These are phyloP conservation scores for Glycine soja DNA, from an alignment of 306 rosid species.

Conservation along the genomic window DNA sequence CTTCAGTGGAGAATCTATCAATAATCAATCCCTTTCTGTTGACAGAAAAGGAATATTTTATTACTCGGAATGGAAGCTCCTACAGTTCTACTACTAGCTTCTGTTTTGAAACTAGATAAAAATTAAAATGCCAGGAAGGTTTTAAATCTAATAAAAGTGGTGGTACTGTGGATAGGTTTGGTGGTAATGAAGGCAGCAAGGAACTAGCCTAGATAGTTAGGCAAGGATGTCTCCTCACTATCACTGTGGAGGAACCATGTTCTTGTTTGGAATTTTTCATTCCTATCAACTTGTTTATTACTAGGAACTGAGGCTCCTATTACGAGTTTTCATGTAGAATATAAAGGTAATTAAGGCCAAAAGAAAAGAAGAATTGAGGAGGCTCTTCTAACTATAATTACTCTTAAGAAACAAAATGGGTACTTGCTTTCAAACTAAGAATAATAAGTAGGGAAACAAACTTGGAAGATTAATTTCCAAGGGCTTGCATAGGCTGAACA, in stretches of 20 bases:
- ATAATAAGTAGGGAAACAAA: background rate
- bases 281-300: background rate
- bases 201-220: no score
- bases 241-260: conserved; percentile 4
- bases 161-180: no score
- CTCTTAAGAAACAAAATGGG: background rate
- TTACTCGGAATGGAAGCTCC: no score
- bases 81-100: no score
- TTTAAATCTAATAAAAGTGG: no score
- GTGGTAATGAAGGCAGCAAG: no score
- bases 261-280: background rate
- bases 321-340: conserved; percentile 25
- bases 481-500: background rate
- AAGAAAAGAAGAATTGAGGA: background rate
- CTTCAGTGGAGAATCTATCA: conserved; percentile 10
- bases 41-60: no score
- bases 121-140: no score
- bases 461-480: background rate
- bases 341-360: background rate
- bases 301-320: background rate
- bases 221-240: no score
- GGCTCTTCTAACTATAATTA: conserved; percentile 1
- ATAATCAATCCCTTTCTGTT: background rate
- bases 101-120: no score
- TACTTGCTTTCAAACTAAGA: background rate